Percentiles rank a stretch among this genome's conserved stretches.
phyloP scores from a whole-genome alignment of 2,329 filamentous ascomycete genomes.

The Corynespora cassiicola region DNA sequence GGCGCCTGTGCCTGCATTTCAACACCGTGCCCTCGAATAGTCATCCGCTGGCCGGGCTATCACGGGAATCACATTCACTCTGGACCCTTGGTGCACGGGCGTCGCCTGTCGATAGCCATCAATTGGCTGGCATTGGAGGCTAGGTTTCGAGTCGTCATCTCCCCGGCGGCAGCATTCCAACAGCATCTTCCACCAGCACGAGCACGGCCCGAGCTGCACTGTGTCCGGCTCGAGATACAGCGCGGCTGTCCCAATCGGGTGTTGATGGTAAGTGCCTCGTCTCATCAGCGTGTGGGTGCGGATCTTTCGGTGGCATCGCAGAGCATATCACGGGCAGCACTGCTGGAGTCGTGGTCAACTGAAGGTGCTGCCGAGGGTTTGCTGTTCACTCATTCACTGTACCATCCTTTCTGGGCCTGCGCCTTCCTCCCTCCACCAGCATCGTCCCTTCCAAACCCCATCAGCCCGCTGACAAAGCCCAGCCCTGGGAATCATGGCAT shows the following conservation, averaged over 20 bases:
- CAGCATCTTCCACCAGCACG: constrained; percentile 38
- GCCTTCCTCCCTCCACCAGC: not conserved
- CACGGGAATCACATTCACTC: constrained; percentile 43
- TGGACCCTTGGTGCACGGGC: constrained; percentile 31
- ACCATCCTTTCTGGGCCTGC: not conserved
- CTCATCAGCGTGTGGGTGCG: too few relatives aligned
- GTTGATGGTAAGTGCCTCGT: constrained; percentile 37
- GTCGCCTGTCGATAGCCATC: constrained; percentile 31
- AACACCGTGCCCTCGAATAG: constrained; percentile 16
- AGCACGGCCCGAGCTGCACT: constrained; percentile 40
- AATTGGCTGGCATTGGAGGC: constrained; percentile 39
- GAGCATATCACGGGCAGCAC: too few relatives aligned
- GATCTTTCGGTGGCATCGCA: too few relatives aligned
- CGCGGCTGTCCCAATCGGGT: constrained; percentile 38
- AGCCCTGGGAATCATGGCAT: constrained; percentile 72
- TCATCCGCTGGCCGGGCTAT: constrained; percentile 29
- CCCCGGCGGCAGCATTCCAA: constrained; percentile 23
- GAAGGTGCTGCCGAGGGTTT: not conserved
- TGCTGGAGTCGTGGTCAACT: too few relatives aligned
- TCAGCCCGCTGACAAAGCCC: constrained; percentile 10
- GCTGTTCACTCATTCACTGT: not conserved
- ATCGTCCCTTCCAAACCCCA: constrained; percentile 4
- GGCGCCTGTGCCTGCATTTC: constrained; percentile 21
- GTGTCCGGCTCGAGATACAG: constrained; percentile 40
- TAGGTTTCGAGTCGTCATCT: constrained; percentile 34